These are phyloP conservation scores for Pleodorina starrii DNA, from an alignment of 139 green algal species.

Conservation along the genomic window DNA sequence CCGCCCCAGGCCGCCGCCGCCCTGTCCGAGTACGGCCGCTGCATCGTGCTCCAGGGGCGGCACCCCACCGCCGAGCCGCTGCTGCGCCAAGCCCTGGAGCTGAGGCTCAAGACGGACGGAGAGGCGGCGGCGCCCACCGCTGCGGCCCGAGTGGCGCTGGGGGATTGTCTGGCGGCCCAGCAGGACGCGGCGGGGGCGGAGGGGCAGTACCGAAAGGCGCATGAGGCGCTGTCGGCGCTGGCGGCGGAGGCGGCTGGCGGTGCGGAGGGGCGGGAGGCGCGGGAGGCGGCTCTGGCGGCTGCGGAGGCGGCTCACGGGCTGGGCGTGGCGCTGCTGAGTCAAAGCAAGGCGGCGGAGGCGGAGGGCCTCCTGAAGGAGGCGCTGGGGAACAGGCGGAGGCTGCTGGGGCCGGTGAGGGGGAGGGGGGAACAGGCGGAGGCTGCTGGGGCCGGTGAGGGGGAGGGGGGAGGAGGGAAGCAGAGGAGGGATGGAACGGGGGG, in stretches of 20 bases:
- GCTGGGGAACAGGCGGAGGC: slow-evolving; percentile 21
- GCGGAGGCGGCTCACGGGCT: slow-evolving; percentile 18
- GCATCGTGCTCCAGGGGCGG: slow-evolving; percentile 26
- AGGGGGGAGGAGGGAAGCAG: neutral
- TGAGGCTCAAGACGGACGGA: slow-evolving; percentile 12
- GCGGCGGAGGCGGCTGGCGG: neutral
- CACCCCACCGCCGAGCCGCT: slow-evolving; percentile 36
- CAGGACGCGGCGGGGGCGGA: slow-evolving; percentile 29
- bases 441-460: slow-evolving; percentile 32
- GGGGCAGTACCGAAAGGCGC: neutral
- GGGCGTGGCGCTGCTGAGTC: neutral
- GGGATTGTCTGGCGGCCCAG: slow-evolving; percentile 20
- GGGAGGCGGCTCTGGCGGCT: neutral
- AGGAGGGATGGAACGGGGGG: neutral
- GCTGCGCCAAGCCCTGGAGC: slow-evolving; percentile 44
- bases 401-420: slow-evolving; percentile 32
- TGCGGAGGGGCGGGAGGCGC: neutral
- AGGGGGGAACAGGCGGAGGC: neutral
- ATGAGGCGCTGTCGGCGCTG: neutral
- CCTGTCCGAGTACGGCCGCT: slow-evolving; percentile 33
- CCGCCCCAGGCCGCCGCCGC: slow-evolving; percentile 18
- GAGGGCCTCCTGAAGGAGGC: slow-evolving; percentile 37
- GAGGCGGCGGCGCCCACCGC: slow-evolving; percentile 20
- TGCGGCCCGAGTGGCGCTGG: slow-evolving; percentile 10
- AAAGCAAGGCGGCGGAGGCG: slow-evolving; percentile 20